Evolutionary conservation across 2,329 filamentous ascomycete genomes (phyloP).

Genomic region (Microcyclospora pomicola): DNA sequence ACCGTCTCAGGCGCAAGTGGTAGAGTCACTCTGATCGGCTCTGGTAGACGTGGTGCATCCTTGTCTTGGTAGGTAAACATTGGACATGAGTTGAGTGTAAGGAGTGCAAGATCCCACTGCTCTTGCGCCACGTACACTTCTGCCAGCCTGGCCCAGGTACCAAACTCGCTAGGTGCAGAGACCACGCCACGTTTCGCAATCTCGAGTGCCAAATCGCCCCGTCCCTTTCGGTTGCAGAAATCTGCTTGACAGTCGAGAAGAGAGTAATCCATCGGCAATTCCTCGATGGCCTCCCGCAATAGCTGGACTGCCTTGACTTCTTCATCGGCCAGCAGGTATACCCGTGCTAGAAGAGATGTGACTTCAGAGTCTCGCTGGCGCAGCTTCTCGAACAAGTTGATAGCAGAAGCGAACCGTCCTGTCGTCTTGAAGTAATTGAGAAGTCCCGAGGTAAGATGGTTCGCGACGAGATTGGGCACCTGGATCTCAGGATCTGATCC

Average conservation of each 20-base stretch:
- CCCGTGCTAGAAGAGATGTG: slow-evolving; percentile 77
- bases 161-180: slow-evolving; percentile 90
- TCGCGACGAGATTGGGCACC: slow-evolving; percentile 91
- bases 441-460: slow-evolving; percentile 86
- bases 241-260: slow-evolving; percentile 89
- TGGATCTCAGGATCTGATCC: slow-evolving; percentile 96
- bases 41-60: slow-evolving; percentile 86
- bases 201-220: slow-evolving; percentile 73
- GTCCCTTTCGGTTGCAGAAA: slow-evolving; percentile 79
- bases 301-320: slow-evolving; percentile 90
- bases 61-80: slow-evolving; percentile 99
- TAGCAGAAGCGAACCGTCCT: slow-evolving; percentile 83
- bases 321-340: slow-evolving; percentile 88
- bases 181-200: slow-evolving; percentile 92
- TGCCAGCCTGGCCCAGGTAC: slow-evolving; percentile 85
- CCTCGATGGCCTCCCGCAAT: slow-evolving; percentile 74
- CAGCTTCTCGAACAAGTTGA: slow-evolving; percentile 95
- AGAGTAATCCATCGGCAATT: slow-evolving; percentile 94
- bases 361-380: slow-evolving; percentile 84
- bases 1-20: slow-evolving; percentile 79
- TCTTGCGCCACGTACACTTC: slow-evolving; percentile 90
- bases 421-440: slow-evolving; percentile 92
- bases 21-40: slow-evolving; percentile 74
- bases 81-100: slow-evolving; percentile 93
- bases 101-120: slow-evolving; percentile 89